Evolutionary conservation across 1,284 basidiomycete genomes (phyloP), one percentile per base, ranked within the genome.

Genomic region (Farysia itapuensis): DNA sequence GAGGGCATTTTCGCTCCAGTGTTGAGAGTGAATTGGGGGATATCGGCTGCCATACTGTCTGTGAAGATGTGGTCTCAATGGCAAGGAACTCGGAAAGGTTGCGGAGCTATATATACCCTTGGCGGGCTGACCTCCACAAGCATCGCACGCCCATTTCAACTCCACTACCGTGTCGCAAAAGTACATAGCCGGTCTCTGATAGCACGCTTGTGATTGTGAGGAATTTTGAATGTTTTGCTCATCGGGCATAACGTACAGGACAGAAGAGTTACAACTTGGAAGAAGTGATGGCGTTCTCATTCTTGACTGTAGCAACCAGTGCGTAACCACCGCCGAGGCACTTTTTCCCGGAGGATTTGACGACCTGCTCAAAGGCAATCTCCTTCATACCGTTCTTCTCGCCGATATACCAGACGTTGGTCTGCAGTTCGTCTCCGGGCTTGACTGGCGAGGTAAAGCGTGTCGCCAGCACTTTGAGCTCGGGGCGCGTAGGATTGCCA

Each of bases 361-460:
- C 45, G 30, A 39, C 42, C 36, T 71, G 68, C 19, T 71, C 68
- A 25, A 71, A 71, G 3, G 68, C 68, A 19, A 70, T 47, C 34
- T 67, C 57, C 20, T 46, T 41, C 30, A 48, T 48, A 4, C 56
- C 59, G 14, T 57, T 41, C 29, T 51, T 48, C 14, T 66, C 51
- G 13, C 57, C 68, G 9, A 58, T 32, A 21, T 63, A 36, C 70
- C 70, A 73, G 18, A 73, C 67, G 29, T 45, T 44, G 23, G 70
- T 73, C 24, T 60, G 56, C 11, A 73, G 39, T 36, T 48, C 52
- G 32, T 73, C 66, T 14, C 70, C 70, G 2, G 66, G 66, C 14
- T 29, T 38, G 43, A 73, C 70, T 8, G 69, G 66, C n/a, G 47
- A 49, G 18, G 70, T 70, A 59, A 73, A 73, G n/a, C 70, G 43